Evolutionary conservation across 2,329 filamentous ascomycete genomes (phyloP).

Genomic region (Lasiodiplodia sp.): DNA sequence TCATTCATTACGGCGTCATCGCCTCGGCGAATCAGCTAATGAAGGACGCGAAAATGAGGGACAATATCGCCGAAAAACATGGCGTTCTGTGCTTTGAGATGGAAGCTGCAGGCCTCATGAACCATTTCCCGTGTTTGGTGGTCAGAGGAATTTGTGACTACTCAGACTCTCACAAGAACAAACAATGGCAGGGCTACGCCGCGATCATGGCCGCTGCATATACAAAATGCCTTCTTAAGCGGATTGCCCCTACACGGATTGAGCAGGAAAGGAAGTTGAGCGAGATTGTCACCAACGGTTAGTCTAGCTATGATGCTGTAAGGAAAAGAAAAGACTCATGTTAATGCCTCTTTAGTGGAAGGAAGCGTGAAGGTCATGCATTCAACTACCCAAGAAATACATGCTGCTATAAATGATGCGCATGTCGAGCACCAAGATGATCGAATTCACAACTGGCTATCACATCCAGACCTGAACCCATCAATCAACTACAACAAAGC

Average conservation of each 20-base stretch:
- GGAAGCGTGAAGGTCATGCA: too few relatives aligned
- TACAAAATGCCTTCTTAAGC: constrained; percentile 32
- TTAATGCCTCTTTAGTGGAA: constrained; percentile 38
- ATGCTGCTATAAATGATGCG: too few relatives aligned
- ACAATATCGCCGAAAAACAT: constrained; percentile 5
- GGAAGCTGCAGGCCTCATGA: constrained; percentile 32
- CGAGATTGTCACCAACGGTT: too few relatives aligned
- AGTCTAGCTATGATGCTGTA: too few relatives aligned
- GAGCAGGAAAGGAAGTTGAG: too few relatives aligned
- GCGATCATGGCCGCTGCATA: constrained; percentile 37
- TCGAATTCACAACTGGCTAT: too few relatives aligned
- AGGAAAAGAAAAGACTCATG: too few relatives aligned
- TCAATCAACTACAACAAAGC: constrained; percentile 42
- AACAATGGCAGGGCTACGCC: constrained; percentile 41
- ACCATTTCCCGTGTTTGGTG: constrained; percentile 27
- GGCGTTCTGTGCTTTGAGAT: constrained; percentile 27
- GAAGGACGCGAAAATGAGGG: constrained; percentile 31
- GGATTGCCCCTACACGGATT: too few relatives aligned
- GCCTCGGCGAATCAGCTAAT: constrained; percentile 37
- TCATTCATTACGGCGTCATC: constrained; percentile 37
- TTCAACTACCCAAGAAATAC: too few relatives aligned
- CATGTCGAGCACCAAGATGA: too few relatives aligned
- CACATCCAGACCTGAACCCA: constrained; percentile 35
- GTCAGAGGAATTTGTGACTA: constrained; percentile 30
- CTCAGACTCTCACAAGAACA: constrained; percentile 39